A percentile compares a stretch with the other conserved stretches of the same genome.
Evolutionary conservation across 1,139 yeast genomes (phyloP).

Genomic region (Hanseniaspora sp.): DNA sequence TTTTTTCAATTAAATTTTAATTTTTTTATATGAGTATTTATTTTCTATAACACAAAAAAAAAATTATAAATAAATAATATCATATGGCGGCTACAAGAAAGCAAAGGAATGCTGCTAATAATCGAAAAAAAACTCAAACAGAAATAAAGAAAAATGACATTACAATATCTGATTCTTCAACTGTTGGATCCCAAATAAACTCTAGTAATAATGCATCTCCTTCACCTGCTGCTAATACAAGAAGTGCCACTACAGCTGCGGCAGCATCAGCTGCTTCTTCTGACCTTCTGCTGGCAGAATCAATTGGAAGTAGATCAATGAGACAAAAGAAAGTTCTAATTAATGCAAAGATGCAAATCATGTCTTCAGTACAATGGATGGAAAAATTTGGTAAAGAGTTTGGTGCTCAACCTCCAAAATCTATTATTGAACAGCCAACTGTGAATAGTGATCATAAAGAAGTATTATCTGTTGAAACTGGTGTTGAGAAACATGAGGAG

Average conservation of each 20-base stretch:
- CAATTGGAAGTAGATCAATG: conserved; percentile 14
- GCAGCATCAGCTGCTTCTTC: neutral
- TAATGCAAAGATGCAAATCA: conserved; percentile 9
- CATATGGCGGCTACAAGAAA: conserved; percentile 13
- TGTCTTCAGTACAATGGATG: conserved; percentile 10
- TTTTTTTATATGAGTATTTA: neutral
- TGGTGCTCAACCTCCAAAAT: conserved; percentile 13
- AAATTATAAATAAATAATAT: neutral
- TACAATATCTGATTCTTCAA: neutral
- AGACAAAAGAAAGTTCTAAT: conserved; percentile 13
- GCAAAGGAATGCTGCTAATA: conserved; percentile 7
- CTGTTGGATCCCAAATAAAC: neutral
- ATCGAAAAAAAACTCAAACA: neutral
- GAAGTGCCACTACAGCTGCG: neutral
- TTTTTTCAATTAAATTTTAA: no score
- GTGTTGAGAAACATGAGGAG: conserved; percentile 96
- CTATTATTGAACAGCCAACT: conserved; percentile 20
- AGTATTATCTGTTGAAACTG: conserved; percentile 91
- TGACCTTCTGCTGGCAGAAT: conserved; percentile 8
- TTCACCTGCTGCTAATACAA: neutral
- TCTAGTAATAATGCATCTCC: neutral
- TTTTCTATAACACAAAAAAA: neutral
- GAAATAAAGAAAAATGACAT: neutral
- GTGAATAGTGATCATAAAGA: conserved; percentile 39
- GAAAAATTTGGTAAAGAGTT: neutral